phyloP scores from a whole-genome alignment of 768 basidiomycete genomes.

The Fomitopsis serialis region DNA sequence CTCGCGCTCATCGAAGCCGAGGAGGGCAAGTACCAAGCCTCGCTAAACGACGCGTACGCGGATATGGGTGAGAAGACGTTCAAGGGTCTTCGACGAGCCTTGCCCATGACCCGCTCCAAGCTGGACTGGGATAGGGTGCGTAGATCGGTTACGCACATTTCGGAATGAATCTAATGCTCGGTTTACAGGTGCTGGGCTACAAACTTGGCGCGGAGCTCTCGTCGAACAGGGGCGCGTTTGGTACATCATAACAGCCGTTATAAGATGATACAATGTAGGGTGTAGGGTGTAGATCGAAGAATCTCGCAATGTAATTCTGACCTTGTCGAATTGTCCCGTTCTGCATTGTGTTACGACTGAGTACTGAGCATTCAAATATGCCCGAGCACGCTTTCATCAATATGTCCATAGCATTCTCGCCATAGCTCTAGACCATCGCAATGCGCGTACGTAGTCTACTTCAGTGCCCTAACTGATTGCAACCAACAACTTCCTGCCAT shows the following conservation, averaged over 20 bases:
- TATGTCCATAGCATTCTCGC: too few species aligned
- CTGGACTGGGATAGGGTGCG: conserved; percentile 91
- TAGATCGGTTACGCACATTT: background rate
- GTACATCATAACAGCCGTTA: conserved; percentile 15
- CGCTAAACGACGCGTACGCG: conserved; percentile 77
- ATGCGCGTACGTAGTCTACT: conserved; percentile 37
- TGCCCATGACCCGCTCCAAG: conserved; percentile 91
- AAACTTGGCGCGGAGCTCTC: conserved; percentile 75
- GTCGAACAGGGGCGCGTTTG: conserved; percentile 55
- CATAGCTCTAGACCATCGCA: too few species aligned
- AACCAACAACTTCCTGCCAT: conserved; percentile 59
- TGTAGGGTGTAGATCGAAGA: background rate
- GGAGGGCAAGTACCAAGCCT: conserved; percentile 72
- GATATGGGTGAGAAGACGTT: conserved; percentile 93
- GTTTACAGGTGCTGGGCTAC: conserved; percentile 46
- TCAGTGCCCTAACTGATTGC: conserved; percentile 28
- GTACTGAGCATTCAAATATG: too few species aligned
- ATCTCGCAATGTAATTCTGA: background rate
- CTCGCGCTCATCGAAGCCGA: conserved; percentile 79
- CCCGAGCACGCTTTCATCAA: too few species aligned
- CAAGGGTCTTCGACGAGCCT: conserved; percentile 81
- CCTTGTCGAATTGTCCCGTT: too few species aligned
- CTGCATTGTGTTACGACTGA: too few species aligned
- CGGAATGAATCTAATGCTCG: background rate
- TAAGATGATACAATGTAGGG: background rate